phyloP scores from a whole-genome alignment of 139 green algal species.

The Diplosphaera chodatii region DNA sequence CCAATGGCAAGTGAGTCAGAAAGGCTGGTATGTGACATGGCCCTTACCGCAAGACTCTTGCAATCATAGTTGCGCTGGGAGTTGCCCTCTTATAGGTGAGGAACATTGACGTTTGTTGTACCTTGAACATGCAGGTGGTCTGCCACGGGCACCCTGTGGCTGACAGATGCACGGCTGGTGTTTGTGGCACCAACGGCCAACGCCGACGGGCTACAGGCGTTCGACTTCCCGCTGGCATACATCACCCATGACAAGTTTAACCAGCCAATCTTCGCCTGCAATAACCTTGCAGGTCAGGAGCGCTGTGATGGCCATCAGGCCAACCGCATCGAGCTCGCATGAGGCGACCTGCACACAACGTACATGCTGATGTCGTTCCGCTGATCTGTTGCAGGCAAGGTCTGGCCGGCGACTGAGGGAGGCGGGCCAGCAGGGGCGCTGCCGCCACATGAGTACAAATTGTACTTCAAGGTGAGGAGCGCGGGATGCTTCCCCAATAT shows the following conservation, averaged over 20 bases:
- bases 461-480: conserved; percentile 69
- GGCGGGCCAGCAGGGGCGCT: conserved; percentile 51
- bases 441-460: conserved; percentile 71
- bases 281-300: conserved; percentile 88
- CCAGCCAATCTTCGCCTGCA: conserved; percentile 92
- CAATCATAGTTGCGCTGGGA: too few species aligned
- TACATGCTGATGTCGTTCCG: too few species aligned
- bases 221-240: conserved; percentile 84
- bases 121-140: too few species aligned
- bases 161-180: conserved; percentile 69
- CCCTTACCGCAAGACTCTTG: too few species aligned
- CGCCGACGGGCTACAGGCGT: conserved; percentile 49
- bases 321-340: too few species aligned
- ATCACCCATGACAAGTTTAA: conserved; percentile 77
- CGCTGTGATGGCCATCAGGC: too few species aligned
- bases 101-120: too few species aligned
- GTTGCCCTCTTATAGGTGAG: too few species aligned
- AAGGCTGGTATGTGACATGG: too few species aligned
- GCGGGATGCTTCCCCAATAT: too few species aligned
- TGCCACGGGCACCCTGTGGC: conserved; percentile 17
- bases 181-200: conserved; percentile 69
- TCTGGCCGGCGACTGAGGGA: conserved; percentile 46
- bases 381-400: too few species aligned
- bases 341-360: too few species aligned
- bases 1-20: conserved; percentile 57